Base-by-base conservation (phyloP, 768 basidiomycete genomes). In the Boletus reticuloceps region DNA sequence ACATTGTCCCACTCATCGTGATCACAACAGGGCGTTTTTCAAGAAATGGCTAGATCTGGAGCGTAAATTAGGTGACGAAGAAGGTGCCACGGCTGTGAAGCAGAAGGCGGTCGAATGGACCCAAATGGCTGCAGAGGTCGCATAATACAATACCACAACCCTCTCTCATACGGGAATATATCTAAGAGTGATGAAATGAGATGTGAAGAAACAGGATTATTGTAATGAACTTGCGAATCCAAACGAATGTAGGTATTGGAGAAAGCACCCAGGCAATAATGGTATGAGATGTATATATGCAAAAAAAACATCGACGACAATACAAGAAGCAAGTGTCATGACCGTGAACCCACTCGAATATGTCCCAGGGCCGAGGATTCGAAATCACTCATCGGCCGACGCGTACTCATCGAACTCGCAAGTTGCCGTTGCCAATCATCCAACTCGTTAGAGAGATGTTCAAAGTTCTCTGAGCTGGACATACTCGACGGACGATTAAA, bases 41-140 rank as follows among this genome's bases (percentile, higher is more conserved):
- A 99, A 99, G 74, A 98, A 98, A 71, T 97, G 95, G 92, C 77
- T 98, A 32, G 86, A 86, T 55, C 72, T 97, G 38, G 97, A 98
- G 71, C 84, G 82, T 61, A 82, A 84, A 61, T 74, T 94, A 55
- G 97, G 96, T 5, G 91, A 97, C 63, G 91, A 89, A 55, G 86
- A 87, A 41, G 94, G 94, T 19, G 86, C 83, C 27, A 80, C 82
- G 31, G 68, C 69, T 44, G 95, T 97, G 44, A 99, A 98, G 76
- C 77, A 83, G 60, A 91, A 88, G 68, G 97, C 97, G 13, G 74
- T 94, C 40, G 94, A 92, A 70, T 99, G 94, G 94, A 91, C 91
- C 57, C 88, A 84, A 68, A 79, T 73, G 61, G 85, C 86, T 58
- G 61, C 61, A 47, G 59, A 32, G 16, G 42, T 40, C 17, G n/a